These are phyloP conservation scores for Podospora didyma DNA, from an alignment of 495 filamentous ascomycete genomes.

Conservation along the genomic window DNA sequence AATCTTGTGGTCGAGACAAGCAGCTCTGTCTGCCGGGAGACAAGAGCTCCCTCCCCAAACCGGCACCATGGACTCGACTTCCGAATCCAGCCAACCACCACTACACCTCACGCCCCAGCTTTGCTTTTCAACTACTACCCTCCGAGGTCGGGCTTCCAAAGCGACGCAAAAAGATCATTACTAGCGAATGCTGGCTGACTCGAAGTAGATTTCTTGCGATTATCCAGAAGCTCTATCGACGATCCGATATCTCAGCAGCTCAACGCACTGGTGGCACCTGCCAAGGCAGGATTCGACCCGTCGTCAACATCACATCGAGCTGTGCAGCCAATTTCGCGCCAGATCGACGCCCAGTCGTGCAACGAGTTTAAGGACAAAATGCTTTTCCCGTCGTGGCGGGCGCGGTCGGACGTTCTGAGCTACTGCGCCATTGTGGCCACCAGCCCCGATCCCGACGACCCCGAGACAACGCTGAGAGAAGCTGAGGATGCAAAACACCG, in stretches of 20 bases:
- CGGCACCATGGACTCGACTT: slow-evolving; percentile 33
- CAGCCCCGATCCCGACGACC: slow-evolving; percentile 82
- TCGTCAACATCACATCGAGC: slow-evolving; percentile 59
- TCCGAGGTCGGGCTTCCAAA: slow-evolving; percentile 60
- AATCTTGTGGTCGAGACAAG: slow-evolving; percentile 43
- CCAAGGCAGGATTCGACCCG: slow-evolving; percentile 70
- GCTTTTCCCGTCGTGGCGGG: slow-evolving; percentile 85
- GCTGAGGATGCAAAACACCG: slow-evolving; percentile 65
- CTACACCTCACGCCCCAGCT: slow-evolving; percentile 80
- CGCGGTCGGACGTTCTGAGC: slow-evolving; percentile 75
- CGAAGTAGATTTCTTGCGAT: slow-evolving; percentile 80
- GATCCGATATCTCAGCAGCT: slow-evolving; percentile 91
- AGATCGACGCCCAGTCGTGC: slow-evolving; percentile 61
- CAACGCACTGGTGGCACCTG: slow-evolving; percentile 81
- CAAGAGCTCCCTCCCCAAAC: slow-evolving; percentile 12
- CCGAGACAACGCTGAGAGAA: slow-evolving; percentile 65
- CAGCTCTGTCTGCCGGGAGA: slow-evolving; percentile 32
- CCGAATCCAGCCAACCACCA: slow-evolving; percentile 30
- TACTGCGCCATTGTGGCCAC: slow-evolving; percentile 91
- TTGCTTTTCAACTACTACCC: slow-evolving; percentile 81
- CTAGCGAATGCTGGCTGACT: background rate
- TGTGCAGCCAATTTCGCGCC: slow-evolving; percentile 47
- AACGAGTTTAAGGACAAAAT: slow-evolving; percentile 70
- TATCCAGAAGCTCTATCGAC: slow-evolving; percentile 82
- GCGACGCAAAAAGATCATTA: background rate